A percentile compares a stretch with the other conserved stretches of the same genome.
phyloP scores from a whole-genome alignment of 2,329 filamentous ascomycete species.

The Scytalidium lignicola region DNA sequence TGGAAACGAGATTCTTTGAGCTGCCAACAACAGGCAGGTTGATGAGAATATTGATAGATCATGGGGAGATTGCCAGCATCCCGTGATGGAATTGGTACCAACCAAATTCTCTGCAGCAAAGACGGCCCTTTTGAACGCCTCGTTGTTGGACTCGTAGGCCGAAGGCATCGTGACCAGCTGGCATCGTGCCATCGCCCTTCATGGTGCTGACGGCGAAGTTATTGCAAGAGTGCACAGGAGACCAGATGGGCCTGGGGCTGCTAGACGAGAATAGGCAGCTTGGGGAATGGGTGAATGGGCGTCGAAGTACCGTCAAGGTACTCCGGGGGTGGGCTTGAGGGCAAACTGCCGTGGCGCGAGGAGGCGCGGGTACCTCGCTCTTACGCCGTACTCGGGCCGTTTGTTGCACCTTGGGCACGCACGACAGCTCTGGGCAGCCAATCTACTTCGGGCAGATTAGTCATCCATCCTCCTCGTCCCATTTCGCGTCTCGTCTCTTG shows the following conservation, averaged over 20 bases:
- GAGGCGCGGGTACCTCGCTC: neutral
- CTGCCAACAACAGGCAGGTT: no score
- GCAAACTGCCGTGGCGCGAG: neutral
- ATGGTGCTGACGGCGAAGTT: neutral
- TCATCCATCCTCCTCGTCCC: neutral
- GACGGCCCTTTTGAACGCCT: neutral
- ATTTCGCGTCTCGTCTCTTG: neutral
- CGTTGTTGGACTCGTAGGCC: neutral
- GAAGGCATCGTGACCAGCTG: neutral
- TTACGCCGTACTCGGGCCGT: neutral
- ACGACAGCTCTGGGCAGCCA: neutral
- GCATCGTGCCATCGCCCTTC: neutral
- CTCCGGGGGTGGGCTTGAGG: neutral
- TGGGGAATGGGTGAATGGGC: neutral
- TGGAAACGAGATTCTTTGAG: no score
- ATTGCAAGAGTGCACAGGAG: neutral
- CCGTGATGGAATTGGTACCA: neutral
- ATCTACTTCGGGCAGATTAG: neutral
- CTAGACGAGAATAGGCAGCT: neutral
- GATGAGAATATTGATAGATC: neutral
- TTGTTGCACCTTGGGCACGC: neutral
- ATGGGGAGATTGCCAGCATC: neutral
- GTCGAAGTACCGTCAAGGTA: neutral
- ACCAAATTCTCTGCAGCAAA: neutral
- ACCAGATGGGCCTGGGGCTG: neutral